These are phyloP conservation scores for Pseudoperonospora humuli DNA, from an alignment of 352 stramenopile genomes.

Conservation along the genomic window DNA sequence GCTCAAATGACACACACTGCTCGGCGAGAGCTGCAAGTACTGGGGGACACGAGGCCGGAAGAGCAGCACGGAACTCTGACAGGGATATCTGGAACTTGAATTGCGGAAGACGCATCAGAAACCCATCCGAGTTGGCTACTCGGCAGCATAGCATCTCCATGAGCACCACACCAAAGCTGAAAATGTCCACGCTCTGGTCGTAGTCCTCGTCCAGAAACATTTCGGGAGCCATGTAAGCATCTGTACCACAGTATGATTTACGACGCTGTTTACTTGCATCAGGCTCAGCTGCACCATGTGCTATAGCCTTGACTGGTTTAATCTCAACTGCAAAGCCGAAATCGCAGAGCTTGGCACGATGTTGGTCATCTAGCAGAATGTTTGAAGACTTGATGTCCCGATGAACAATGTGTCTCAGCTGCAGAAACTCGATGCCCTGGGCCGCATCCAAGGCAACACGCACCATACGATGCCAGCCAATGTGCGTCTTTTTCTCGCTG, in stretches of 20 bases:
- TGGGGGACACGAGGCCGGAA: constrained; percentile 53
- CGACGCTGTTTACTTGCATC: constrained; percentile 36
- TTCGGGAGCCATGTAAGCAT: constrained; percentile 79
- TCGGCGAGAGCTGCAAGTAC: constrained; percentile 52
- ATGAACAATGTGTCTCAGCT: constrained; percentile 78
- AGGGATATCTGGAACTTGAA: constrained; percentile 64
- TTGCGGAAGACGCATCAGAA: constrained; percentile 75
- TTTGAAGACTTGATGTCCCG: constrained; percentile 87
- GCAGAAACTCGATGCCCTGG: constrained; percentile 92
- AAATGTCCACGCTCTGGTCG: constrained; percentile 79
- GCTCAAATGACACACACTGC: constrained; percentile 73
- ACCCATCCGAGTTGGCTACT: constrained; percentile 67
- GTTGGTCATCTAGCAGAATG: constrained; percentile 69
- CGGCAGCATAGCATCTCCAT: constrained; percentile 84
- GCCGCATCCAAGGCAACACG: constrained; percentile 77
- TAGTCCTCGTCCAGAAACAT: constrained; percentile 84
- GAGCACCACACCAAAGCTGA: constrained; percentile 81
- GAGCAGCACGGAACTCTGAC: constrained; percentile 57
- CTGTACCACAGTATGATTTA: constrained; percentile 84
- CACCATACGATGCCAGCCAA: constrained; percentile 53
- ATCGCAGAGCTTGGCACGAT: constrained; percentile 74
- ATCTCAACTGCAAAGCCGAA: constrained; percentile 80
- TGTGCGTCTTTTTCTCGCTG: constrained; percentile 30
- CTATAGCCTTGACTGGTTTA: constrained; percentile 19
- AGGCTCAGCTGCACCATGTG: constrained; percentile 22